Base-by-base conservation (phyloP, 352 stramenopile species). In the Aphanomyces astaci region DNA sequence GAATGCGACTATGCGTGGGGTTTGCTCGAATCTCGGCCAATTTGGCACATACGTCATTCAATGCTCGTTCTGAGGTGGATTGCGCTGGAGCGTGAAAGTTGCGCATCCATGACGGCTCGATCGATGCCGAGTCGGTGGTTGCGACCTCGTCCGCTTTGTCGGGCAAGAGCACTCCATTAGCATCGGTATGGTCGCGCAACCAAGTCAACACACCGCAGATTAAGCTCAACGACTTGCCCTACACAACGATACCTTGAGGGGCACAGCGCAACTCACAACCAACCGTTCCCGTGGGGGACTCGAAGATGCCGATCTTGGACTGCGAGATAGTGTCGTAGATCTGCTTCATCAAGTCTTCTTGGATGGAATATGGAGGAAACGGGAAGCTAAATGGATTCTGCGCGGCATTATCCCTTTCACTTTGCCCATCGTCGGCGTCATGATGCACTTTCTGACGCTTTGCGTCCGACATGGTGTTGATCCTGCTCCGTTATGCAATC, bases 201-300 rank as follows among this genome's bases (percentile, higher is more conserved):
- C 90, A 97, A 31, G 90, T 82, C 2, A 97, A 74, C 0, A 84
- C 76, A 17, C 88, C 87, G 65, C 90, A 96, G 63, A 97, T 96
- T 17, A 97, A 77, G 68, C 87, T 96, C 59, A 97, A 87, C 13
- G 88, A 96, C 68, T 97, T 97, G 57, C 91, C 91, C 84, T 93
- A 28, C 22, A 19, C 32, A 0, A 62, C 3, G 27, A 49, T 15
- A 9, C 4, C 11, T 30, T 3, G 57, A 51, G 4, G 15, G 3
- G 36, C 45, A 32, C 24, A 28, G 15, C 39, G 13, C 11, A 19
- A 66, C 10, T 36, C 17, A 64, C 7, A 4, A 19, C 56, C 24
- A 68, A 91, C 84, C 28, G 90, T 97, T 27, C 91, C 91, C 1
- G 91, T 97, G 11, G 91, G 91, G 60, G 88, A 96, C 74, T 97